Evolutionary conservation across 2,329 filamentous ascomycete species (phyloP), one percentile per base, ranked within the genome.

Genomic region (Leptographium flavum): DNA sequence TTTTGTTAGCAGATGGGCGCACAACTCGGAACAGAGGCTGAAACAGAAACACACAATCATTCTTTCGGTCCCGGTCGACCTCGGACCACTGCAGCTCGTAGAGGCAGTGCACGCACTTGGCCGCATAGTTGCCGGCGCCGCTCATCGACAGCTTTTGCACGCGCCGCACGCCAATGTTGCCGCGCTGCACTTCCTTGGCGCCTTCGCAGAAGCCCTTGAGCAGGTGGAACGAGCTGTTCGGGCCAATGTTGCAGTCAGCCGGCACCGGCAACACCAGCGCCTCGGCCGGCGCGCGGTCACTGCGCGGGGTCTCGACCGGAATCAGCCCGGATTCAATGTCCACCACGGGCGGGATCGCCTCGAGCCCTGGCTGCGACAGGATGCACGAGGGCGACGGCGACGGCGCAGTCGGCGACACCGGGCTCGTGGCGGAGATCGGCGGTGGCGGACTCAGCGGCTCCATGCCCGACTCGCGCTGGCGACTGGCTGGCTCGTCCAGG

Each of bases 151-250:
- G 64, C 48, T 71, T 69, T 53, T 68, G 69, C 4, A 67, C 63
- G 51, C 66, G 70, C 53, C 66, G 71, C 39, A 75, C 63, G 7
- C 71, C 72, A 4, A 65, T 56, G 3, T 65, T 66, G 1, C 73
- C 73, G 31, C 61, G 60, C 25, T 68, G 56, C 2, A 69, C 65
- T 15, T 72, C 69, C 39, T 66, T 67, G 7, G 73, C 73, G 1
- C 73, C 73, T 19, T 68, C 64, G 37, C 73, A 77, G 51, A 76
- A 74, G 1, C 71, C 72, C 45, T 71, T 74, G 32, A 70, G 59
- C 10, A 67, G 58, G 42, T 70, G 67, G 49, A 74, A 75, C 0
- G 72, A 74, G 50, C 70, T 73, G 10, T 58, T 52, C 0, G 59
- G 55, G 3, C 58, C 64, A 31, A 76, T 71, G 6, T 53, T 63